Conservation (phyloP, 768 basidiomycete genomes). For the Boletus eberwhitei region DNA sequence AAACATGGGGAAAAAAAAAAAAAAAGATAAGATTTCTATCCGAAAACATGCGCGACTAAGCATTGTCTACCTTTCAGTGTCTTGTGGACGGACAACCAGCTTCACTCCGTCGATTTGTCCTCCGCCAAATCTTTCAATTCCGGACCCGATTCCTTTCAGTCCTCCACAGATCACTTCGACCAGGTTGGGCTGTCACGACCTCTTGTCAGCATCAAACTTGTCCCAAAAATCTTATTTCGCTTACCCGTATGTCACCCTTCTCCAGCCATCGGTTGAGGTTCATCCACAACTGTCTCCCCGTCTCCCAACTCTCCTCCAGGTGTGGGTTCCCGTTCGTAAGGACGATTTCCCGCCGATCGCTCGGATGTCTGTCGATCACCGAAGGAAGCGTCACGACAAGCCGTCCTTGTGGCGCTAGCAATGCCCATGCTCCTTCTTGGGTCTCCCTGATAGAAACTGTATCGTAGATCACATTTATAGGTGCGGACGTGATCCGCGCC, state of each 20-base stretch:
- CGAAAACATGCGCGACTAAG: slow-evolving; percentile 16
- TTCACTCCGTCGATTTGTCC: slow-evolving; percentile 44
- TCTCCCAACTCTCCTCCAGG: slow-evolving; percentile 32
- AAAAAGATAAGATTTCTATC: slow-evolving; percentile 26
- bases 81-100: slow-evolving; percentile 42
- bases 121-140: slow-evolving; percentile 39
- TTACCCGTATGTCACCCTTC: slow-evolving; percentile 31
- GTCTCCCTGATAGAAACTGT: slow-evolving; percentile 38
- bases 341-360: slow-evolving; percentile 29
- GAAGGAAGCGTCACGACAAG: slow-evolving; percentile 35
- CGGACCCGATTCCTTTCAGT: slow-evolving; percentile 40
- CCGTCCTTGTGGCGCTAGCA: slow-evolving; percentile 38
- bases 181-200: slow-evolving; percentile 38
- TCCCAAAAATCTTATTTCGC: background rate
- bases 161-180: slow-evolving; percentile 42
- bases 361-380: slow-evolving; percentile 26
- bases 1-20: slow-evolving; percentile 15
- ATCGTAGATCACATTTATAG: slow-evolving; percentile 37
- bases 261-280: slow-evolving; percentile 29
- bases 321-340: slow-evolving; percentile 34
- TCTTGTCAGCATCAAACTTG: background rate
- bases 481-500: slow-evolving; percentile 36
- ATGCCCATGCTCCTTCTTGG: slow-evolving; percentile 34
- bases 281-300: slow-evolving; percentile 31
- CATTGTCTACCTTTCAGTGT: slow-evolving; percentile 36